These are phyloP conservation scores for Alnus glutinosa DNA, from an alignment of 306 rosid species.

Conservation along the genomic window DNA sequence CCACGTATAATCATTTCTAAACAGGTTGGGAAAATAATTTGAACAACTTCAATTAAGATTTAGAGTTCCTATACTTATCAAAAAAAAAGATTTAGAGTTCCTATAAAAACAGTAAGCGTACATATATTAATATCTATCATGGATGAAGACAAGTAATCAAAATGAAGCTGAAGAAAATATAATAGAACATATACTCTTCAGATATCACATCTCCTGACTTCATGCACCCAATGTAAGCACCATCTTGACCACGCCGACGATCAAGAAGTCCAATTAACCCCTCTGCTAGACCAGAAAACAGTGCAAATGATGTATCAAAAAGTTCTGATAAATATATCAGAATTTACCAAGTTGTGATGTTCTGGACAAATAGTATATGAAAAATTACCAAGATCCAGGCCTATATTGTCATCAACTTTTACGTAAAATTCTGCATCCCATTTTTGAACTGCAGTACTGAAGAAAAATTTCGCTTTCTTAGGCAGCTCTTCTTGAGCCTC, in stretches of 20 bases:
- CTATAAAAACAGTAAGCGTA: background rate
- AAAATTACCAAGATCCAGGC: constrained; percentile 81
- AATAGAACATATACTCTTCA: constrained; percentile 66
- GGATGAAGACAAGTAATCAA: constrained; percentile 19
- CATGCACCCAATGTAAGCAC: constrained; percentile 97
- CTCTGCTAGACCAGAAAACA: constrained; percentile 55
- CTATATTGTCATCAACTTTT: constrained; percentile 83
- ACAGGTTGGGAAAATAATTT: background rate
- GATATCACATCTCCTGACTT: constrained; percentile 93
- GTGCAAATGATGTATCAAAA: constrained; percentile 25
- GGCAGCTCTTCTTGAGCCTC: constrained; percentile 97
- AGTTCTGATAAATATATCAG: constrained; percentile 7
- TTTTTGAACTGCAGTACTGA: constrained; percentile 87
- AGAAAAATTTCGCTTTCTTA: constrained; percentile 84
- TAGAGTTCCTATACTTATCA: background rate
- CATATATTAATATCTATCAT: background rate
- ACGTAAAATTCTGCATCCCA: constrained; percentile 98
- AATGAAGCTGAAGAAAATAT: constrained; percentile 28
- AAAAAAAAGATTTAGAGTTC: background rate
- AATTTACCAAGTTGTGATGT: constrained; percentile 14
- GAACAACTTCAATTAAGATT: background rate
- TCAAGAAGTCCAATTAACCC: constrained; percentile 90
- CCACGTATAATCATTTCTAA: background rate
- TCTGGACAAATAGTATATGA: constrained; percentile 10
- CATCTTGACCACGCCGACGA: constrained; percentile 82